Evolutionary conservation across 306 rosid genomes (phyloP), one percentile per base, ranked within the genome.

Genomic region (Malus asiatica): DNA sequence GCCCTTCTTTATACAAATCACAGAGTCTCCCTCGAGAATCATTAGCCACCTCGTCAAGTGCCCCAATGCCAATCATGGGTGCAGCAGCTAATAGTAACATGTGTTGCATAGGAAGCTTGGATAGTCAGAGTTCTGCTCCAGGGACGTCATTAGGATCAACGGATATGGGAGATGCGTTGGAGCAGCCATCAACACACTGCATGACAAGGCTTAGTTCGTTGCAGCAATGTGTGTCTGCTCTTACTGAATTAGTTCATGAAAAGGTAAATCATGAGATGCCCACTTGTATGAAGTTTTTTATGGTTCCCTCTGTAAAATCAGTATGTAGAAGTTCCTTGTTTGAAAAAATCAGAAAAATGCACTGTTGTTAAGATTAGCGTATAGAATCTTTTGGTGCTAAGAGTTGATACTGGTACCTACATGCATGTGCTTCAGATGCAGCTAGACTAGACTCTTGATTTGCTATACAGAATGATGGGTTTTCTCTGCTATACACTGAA

Each of bases 91-190:
- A 76, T 71, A 80, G 79, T 83, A 85, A 86, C 74, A 73, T 70
- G 53, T 84, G 70, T 85, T 89, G 77, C 75, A 80, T 87, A 75
- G 99, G 93, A 85, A 90, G 96, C 87, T 85, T 89, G 67, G 97
- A 91, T 76, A 90, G 97, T 88, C 98, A 82, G 85, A 91, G 88
- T 80, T 93, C 94, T 84, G 96, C 90, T 82, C 98, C 86, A 68
- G 96, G 98, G 85, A 88, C 91, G 58, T 89, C 97, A 44, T 91
- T 84, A 74, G 95, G 91, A 77, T 96, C 99, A 76, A 79, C 86
- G 70, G 98, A 90, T 84, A 86, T 76, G 22, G 87, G 84, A 76
- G 96, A 96, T 73, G 44, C 81, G 70, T 77, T 84, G 65, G 96
- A 93, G 84, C 96, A 91, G 75, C 97, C 99, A 81, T 93, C 98